Evolutionary conservation across 2,329 filamentous ascomycete species (phyloP), one percentile per base, ranked within the genome.

Genomic region (Nannizzia gypsea): DNA sequence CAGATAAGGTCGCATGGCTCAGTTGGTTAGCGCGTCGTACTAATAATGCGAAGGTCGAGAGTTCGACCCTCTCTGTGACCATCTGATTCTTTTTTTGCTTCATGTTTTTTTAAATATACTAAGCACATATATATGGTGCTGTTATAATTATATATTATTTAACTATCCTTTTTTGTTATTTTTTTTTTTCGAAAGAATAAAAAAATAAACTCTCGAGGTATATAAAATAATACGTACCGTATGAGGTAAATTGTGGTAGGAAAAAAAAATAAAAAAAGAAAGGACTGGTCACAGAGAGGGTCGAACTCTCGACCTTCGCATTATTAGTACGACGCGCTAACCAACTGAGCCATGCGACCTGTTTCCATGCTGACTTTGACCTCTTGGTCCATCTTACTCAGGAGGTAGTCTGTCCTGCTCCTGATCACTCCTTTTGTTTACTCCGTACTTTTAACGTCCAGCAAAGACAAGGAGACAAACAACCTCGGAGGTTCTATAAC

Each of bases 21-120:
- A 50, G 44, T 50, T 50, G 44, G 44, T 50, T 50, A 50, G 44
- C 44, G 44, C 44, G 44, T 50, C 44, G 44, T 50, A 50, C 44
- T 50, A 50, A 50, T 58, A 58, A 60, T 56, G 55, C 54, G 55
- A 60, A 60, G 42, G 42, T 59, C 59, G 59, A 44, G 59, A 59
- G 59, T 61, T 61, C 59, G 59, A 61, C 59, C 60, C 60, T 59
- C 60, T 46, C 56, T 59, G 57, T 46, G 57, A 61, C 57, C 60
- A 61, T 46, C 22, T 38, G 28, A 2, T 48, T 42, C 22, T 48
- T 38, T 22, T 59, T 59, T 34, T 58, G 58, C 28, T 24, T 38
- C 55, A n/a, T 40, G 3, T 17, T 6, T 17, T 13, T 36, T 31
- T 31, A n/a, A n/a, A n/a, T n/a, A n/a, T n/a, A n/a, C n/a, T n/a